Conservation (phyloP, 2,329 filamentous ascomycete species). For the Arthrobotrys pseudoclavata region DNA sequence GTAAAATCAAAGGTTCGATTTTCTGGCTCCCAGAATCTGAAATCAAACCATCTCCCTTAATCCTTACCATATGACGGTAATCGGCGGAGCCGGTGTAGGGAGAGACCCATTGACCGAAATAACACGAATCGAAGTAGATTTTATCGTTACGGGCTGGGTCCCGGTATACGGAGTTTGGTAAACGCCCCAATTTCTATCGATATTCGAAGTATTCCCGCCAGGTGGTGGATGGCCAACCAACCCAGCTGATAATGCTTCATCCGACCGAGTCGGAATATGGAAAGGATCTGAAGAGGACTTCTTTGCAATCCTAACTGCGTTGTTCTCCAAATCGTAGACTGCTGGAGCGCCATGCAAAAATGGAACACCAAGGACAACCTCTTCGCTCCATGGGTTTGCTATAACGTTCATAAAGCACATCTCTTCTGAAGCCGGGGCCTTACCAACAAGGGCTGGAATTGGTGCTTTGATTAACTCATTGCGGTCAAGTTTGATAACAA, state of each 20-base stretch:
- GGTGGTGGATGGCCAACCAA: constrained; percentile 1
- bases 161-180: not conserved
- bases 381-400: constrained; percentile 13
- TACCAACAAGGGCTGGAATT: not conserved
- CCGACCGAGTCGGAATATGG: constrained; percentile 15
- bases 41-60: not conserved
- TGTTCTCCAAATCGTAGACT: constrained; percentile 37
- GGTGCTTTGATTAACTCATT: constrained; percentile 15
- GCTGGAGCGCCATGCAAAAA: constrained; percentile 41
- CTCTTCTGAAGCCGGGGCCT: not conserved
- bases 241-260: not conserved
- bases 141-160: not conserved
- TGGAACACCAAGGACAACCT: constrained; percentile 37
- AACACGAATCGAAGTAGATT: not conserved
- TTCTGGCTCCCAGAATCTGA: not conserved
- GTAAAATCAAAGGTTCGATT: not conserved
- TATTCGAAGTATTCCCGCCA: not conserved
- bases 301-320: constrained; percentile 41
- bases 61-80: not conserved
- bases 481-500: constrained; percentile 40
- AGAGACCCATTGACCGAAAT: not conserved
- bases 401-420: constrained; percentile 42
- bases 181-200: not conserved
- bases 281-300: constrained; percentile 29
- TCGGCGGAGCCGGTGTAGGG: not conserved